Evolutionary conservation across 352 stramenopile species (phyloP), one percentile per base, ranked within the genome.

Genomic region (Pythium monospermum): DNA sequence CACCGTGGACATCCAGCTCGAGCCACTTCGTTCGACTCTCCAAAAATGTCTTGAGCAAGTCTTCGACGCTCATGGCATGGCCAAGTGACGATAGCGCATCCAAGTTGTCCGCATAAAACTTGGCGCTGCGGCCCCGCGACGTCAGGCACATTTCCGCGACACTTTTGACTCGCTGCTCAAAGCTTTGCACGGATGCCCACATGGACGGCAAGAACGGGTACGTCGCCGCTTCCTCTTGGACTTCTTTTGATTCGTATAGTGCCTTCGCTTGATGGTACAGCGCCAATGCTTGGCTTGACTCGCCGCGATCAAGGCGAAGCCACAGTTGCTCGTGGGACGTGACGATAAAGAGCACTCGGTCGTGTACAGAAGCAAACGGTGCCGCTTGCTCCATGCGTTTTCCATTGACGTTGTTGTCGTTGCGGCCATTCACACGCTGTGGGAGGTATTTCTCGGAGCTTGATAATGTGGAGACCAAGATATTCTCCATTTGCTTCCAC

Each of bases 101-200:
- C 55, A 92, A 50, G 31, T 83, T 90, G 2, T 83, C 66, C 0
- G 73, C 73, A 38, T 92, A 92, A 37, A 92, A 90, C 7, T 36
- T 33, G 3, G 67, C 73, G 5, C 66, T 62, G 23, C 74, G 75
- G 11, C 81, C 78, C 54, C 79, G 64, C 22, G 72, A 82, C 11
- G 57, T 61, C 31, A 92, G 43, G 27, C 72, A 90, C 15, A 27
- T 64, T 27, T 69, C 65, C 5, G 81, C 78, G 19, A 66, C 71
- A 11, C 46, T 28, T 3, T 73, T 45, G 50, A 90, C 68, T 30
- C 81, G 70, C 73, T 92, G 52, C 12, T 66, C 60, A 50, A 93
- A 93, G 40, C 72, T 71, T 45, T 85, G 55, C 22, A 91, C 72
- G 11, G 70, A 86, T 23, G 79, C 57, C 79, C 82, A 91, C 31